These are phyloP conservation scores for Mrakia frigida DNA, from an alignment of 768 basidiomycete genomes.

Conservation along the genomic window DNA sequence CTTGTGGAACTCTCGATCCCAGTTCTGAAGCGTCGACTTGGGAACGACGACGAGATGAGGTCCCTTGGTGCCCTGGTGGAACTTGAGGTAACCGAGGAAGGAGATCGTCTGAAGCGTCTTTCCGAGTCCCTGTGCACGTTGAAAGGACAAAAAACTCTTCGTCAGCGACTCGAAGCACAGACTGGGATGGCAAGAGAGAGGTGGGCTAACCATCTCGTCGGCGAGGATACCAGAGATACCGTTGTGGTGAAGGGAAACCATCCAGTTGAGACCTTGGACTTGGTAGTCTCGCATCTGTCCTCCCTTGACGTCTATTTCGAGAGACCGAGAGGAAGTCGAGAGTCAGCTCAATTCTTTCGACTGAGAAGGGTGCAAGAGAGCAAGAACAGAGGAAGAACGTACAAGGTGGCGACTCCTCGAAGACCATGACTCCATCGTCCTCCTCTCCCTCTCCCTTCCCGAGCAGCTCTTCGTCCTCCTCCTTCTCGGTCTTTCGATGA, in stretches of 20 bases:
- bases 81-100: conserved; percentile 90
- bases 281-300: conserved; percentile 89
- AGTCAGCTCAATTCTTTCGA: neutral
- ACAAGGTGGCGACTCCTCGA: conserved; percentile 92
- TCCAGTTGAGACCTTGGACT: conserved; percentile 93
- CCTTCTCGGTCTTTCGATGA: conserved; percentile 93
- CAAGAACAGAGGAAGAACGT: conserved; percentile 35
- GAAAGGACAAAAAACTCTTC: neutral
- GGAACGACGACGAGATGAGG: conserved; percentile 95
- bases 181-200: neutral
- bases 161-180: conserved; percentile 16
- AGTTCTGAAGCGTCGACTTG: conserved; percentile 97
- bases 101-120: conserved; percentile 98
- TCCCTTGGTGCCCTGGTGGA: conserved; percentile 66
- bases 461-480: conserved; percentile 92
- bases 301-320: conserved; percentile 65
- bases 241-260: conserved; percentile 93
- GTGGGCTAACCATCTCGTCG: conserved; percentile 75
- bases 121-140: conserved; percentile 67
- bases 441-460: conserved; percentile 74
- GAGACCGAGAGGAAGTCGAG: neutral
- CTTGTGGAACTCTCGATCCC: conserved; percentile 82
- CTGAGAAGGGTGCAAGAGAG: neutral
- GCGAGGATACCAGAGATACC: conserved; percentile 95
- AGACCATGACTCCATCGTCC: conserved; percentile 72